A percentile compares a stretch with the other conserved stretches of the same genome.
These are phyloP conservation scores for Pseudogymnoascus sp. DNA, from an alignment of 2,329 filamentous ascomycete species.

Conservation along the genomic window DNA sequence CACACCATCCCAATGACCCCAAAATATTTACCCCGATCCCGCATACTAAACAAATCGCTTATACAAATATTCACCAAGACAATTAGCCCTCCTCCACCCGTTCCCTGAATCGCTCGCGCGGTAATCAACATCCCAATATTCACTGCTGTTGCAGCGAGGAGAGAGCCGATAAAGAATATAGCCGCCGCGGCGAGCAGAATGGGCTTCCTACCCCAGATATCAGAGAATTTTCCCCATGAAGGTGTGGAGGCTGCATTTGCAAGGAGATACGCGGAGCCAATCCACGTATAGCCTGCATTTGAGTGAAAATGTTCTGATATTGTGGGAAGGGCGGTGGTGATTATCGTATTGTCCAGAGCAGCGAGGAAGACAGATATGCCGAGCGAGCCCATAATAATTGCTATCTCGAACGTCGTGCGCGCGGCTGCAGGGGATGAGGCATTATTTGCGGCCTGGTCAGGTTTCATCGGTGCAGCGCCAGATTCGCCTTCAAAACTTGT, in stretches of 20 bases:
- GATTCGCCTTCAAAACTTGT: too few species aligned
- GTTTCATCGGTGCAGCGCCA: too few species aligned
- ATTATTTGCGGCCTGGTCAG: too few species aligned
- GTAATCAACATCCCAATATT: conserved; percentile 58
- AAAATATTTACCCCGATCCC: conserved; percentile 54
- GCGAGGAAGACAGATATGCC: background rate
- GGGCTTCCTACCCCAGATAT: conserved; percentile 62
- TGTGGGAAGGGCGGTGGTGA: conserved; percentile 51
- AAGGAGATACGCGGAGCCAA: conserved; percentile 45
- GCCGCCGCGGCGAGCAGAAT: conserved; percentile 54
- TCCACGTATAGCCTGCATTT: conserved; percentile 42
- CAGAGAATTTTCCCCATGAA: conserved; percentile 52
- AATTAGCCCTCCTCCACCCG: conserved; percentile 57
- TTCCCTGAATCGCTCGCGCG: conserved; percentile 56
- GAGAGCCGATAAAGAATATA: conserved; percentile 56
- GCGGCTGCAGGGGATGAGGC: too few species aligned
- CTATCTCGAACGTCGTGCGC: too few species aligned
- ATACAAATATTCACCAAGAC: conserved; percentile 60
- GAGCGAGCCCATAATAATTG: too few species aligned
- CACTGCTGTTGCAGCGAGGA: conserved; percentile 52
- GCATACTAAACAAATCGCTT: conserved; percentile 56
- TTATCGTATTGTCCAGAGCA: conserved; percentile 37
- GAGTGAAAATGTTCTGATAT: conserved; percentile 45
- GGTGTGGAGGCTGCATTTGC: conserved; percentile 36
- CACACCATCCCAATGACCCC: conserved; percentile 55